Conservation (phyloP, 441 rosid species). For the Bruguiera hainesii region DNA sequence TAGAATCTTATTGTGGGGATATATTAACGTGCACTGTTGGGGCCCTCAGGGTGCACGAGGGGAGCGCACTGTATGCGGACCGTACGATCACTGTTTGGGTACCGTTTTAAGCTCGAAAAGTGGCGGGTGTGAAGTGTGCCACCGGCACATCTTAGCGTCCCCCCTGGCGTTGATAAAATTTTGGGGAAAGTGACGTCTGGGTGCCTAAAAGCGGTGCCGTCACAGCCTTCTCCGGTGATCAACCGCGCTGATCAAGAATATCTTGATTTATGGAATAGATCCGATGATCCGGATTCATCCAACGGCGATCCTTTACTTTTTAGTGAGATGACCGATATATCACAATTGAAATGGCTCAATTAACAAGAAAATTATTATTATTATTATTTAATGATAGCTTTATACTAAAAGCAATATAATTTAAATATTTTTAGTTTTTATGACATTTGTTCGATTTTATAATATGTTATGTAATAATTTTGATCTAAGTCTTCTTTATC, state of each 20-base stretch:
- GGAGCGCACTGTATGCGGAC: slow-evolving; percentile 12
- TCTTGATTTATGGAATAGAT: no score
- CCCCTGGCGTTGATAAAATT: neutral
- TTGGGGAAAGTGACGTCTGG: slow-evolving; percentile 17
- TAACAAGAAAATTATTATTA: no score
- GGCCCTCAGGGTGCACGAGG: neutral
- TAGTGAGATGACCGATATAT: no score
- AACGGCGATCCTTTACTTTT: no score
- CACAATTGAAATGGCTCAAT: no score
- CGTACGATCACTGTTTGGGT: slow-evolving; percentile 21
- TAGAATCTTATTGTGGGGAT: neutral
- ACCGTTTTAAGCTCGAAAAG: neutral
- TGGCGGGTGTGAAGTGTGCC: neutral
- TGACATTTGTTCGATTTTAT: no score
- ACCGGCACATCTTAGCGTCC: slow-evolving; percentile 15
- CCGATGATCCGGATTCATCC: no score
- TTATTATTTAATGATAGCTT: no score
- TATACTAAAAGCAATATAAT: no score
- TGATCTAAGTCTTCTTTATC: no score
- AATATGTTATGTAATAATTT: no score
- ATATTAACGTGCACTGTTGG: neutral
- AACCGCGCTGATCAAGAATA: neutral
- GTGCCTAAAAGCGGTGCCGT: neutral
- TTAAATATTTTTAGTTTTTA: no score
- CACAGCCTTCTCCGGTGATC: neutral